Evolutionary conservation across 108 stramenopile species (phyloP).

Genomic region (Licmophora abbreviata): DNA sequence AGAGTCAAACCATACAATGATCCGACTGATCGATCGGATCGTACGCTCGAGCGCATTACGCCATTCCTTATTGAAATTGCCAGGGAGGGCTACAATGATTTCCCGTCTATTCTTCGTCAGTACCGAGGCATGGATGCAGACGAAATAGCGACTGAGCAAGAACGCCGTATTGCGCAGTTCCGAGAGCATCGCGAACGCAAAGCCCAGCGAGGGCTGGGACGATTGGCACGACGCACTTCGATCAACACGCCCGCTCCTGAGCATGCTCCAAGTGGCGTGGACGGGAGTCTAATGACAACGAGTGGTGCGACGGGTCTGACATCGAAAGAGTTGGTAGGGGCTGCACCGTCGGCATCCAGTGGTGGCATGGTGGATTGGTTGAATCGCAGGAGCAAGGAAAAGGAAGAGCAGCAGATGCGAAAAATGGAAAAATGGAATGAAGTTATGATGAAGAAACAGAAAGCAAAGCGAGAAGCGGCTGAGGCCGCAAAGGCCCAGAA

Average conservation of each 20-base stretch:
- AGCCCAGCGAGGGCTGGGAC: slow-evolving; percentile 53
- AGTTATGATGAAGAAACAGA: slow-evolving; percentile 82
- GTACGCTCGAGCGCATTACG: slow-evolving; percentile 68
- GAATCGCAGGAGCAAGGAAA: slow-evolving; percentile 70
- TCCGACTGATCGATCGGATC: slow-evolving; percentile 64
- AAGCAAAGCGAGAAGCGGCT: slow-evolving; percentile 33
- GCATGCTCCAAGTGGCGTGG: slow-evolving; percentile 30
- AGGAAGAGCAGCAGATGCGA: slow-evolving; percentile 69
- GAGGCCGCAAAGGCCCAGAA: slow-evolving; percentile 1
- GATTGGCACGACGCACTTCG: slow-evolving; percentile 32
- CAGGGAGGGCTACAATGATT: slow-evolving; percentile 64
- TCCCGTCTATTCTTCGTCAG: slow-evolving; percentile 59
- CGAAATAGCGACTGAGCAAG: slow-evolving; percentile 83
- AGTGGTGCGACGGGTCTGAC: slow-evolving; percentile 45
- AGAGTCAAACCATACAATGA: slow-evolving; percentile 89
- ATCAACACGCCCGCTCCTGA: slow-evolving; percentile 53
- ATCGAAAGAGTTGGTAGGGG: slow-evolving; percentile 80
- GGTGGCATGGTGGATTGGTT: slow-evolving; percentile 66
- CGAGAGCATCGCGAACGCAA: slow-evolving; percentile 31
- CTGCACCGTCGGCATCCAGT: slow-evolving; percentile 32
- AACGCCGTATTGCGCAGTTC: slow-evolving; percentile 50
- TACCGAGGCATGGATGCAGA: slow-evolving; percentile 82
- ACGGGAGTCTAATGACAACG: slow-evolving; percentile 4
- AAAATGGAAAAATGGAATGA: slow-evolving; percentile 88
- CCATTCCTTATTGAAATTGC: slow-evolving; percentile 85